These are phyloP conservation scores for Corylus americana DNA, from an alignment of 306 rosid genomes.

Conservation along the genomic window DNA sequence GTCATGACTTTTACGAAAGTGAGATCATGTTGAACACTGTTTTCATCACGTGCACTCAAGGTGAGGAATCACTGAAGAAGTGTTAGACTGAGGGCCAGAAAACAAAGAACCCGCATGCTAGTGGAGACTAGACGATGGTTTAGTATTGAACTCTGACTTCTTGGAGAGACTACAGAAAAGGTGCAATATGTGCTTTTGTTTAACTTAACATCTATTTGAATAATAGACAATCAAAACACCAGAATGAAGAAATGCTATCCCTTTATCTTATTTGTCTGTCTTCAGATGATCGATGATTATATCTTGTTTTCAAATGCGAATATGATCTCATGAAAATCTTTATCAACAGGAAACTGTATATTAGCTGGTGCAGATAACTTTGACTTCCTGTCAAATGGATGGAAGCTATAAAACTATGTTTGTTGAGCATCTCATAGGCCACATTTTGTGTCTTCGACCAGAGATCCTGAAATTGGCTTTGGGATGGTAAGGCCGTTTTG, in stretches of 20 bases:
- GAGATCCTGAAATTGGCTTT: background rate
- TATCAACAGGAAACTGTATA: background rate
- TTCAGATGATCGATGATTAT: background rate
- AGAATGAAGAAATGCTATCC: background rate
- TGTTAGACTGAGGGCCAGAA: background rate
- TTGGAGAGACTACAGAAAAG: background rate
- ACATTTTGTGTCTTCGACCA: conserved; percentile 23
- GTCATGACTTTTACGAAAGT: conserved; percentile 7
- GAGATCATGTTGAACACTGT: conserved; percentile 14
- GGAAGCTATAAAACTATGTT: conserved; percentile 15
- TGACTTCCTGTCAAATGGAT: conserved; percentile 21
- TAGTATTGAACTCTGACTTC: background rate
- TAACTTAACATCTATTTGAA: conserved; percentile 2
- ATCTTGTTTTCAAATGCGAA: background rate
- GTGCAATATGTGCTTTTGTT: conserved; percentile 23
- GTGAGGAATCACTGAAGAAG: background rate
- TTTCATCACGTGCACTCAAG: conserved; percentile 2
- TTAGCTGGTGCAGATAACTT: background rate
- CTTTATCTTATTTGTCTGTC: conserved; percentile 12
- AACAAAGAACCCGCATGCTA: conserved; percentile 7
- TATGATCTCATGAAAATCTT: background rate
- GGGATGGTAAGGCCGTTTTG: background rate
- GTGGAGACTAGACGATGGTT: background rate
- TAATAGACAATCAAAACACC: conserved; percentile 6
- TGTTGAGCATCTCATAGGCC: conserved; percentile 15